Conservation (phyloP, 495 filamentous ascomycete species). For the Articulospora tetracladia region DNA sequence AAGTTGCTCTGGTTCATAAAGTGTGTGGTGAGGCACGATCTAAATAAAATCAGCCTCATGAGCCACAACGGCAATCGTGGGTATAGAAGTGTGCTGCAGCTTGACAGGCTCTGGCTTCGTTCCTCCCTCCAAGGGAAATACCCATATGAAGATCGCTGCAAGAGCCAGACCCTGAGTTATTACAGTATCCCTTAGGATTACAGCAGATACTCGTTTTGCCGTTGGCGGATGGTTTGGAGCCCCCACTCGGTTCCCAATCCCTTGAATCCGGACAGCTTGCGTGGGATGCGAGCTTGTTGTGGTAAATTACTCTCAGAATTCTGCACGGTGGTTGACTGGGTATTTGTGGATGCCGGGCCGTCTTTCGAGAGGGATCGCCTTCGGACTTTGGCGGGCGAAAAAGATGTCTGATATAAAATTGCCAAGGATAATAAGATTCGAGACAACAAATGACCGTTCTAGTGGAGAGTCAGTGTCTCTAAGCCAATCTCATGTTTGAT, state of each 20-base stretch:
- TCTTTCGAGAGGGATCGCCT: neutral
- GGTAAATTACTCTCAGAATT: neutral
- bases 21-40: neutral
- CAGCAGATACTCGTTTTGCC: neutral
- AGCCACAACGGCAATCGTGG: neutral
- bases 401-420: neutral
- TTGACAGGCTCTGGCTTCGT: neutral
- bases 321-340: neutral
- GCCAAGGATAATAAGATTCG: neutral
- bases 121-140: neutral
- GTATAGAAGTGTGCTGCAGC: neutral
- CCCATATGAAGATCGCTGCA: too few relatives aligned
- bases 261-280: neutral
- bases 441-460: neutral
- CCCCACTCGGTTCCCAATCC: neutral
- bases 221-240: neutral
- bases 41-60: neutral
- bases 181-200: neutral
- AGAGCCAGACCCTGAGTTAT: too few relatives aligned
- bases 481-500: neutral
- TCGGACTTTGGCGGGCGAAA: neutral
- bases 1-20: too few relatives aligned
- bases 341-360: neutral
- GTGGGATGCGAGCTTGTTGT: neutral
- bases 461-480: too few relatives aligned